Base-by-base conservation (phyloP, 257 asterid species). In the Misopates orontium region DNA sequence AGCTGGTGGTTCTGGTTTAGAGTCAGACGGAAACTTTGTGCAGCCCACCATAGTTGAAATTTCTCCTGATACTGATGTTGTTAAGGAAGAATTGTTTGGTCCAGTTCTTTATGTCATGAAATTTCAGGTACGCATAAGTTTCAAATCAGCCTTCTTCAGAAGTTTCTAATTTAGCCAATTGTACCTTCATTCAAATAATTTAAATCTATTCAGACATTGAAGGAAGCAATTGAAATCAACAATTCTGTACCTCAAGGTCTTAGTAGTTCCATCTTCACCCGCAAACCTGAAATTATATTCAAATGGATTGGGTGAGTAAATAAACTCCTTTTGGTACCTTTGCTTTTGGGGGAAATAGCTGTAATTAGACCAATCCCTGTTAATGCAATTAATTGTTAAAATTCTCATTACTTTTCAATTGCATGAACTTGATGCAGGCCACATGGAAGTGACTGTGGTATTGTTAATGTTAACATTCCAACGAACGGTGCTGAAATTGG, bases 161-260 rank as follows among this genome's bases (percentile, higher is more conserved):
- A 69, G 39, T 21, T 22, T 56, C 19, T 44, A 21, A 19, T 68
- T 60, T 22, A 42, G 42, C 4, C 54, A 48, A 10, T 48, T 19
- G 45, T 76, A 36, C 61, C 39, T 58, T 66, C 57, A 14, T 62
- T 17, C 39, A 21, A 45, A 19, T 28, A 25, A 56, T 69, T 41
- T 32, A 44, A 18, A 57, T 62, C 63, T 64, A 61, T 80, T 82
- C 93, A 94, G 99, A 94, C 87, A 23, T 73, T 88, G 47, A 80
- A 90, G 73, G 99, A 94, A 69, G 99, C 97, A 20, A 82, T 94
- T 70, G 91, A 82, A 65, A 88, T 90, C 42, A 85, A 94, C 84
- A 94, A 94, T 77, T 94, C 96, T 8, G 99, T 94, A 25, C 99
- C 99, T 73, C 99, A 94, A 80, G 99, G 99, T 62, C 86, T 94